Evolutionary conservation across 305 asterid species (phyloP).

Genomic region (Ilex paraguariensis): DNA sequence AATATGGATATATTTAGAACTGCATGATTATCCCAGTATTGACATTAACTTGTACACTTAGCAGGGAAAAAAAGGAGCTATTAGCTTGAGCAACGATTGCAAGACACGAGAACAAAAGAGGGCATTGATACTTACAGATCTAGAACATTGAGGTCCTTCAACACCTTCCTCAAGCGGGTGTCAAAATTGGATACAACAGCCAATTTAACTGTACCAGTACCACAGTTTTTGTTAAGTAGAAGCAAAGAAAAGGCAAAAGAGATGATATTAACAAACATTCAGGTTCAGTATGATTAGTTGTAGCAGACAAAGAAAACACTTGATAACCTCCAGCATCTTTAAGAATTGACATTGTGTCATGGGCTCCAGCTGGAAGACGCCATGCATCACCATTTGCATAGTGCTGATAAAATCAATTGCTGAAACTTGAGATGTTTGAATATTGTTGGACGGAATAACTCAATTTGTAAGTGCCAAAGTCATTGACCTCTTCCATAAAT

Average conservation of each 20-base stretch:
- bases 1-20: background rate
- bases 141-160: conserved; percentile 68
- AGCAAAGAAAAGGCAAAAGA: conserved; percentile 5
- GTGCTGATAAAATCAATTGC: conserved; percentile 38
- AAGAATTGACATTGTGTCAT: conserved; percentile 51
- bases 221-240: conserved; percentile 17
- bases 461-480: too few relatives aligned
- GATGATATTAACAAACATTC: background rate
- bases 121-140: conserved; percentile 59
- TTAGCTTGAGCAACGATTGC: background rate
- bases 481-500: too few relatives aligned
- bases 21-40: background rate
- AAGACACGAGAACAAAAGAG: conserved; percentile 2
- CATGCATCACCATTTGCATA: conserved; percentile 93
- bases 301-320: conserved; percentile 21
- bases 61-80: too few relatives aligned
- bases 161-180: conserved; percentile 84
- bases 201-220: conserved; percentile 59
- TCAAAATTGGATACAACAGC: conserved; percentile 97
- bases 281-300: conserved; percentile 3
- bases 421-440: conserved; percentile 2
- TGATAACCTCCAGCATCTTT: conserved; percentile 75
- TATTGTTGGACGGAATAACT: too few relatives aligned
- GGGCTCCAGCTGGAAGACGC: conserved; percentile 89
- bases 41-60: background rate